Conservation (phyloP, 441 rosid genomes). For the Viola pubescens region DNA sequence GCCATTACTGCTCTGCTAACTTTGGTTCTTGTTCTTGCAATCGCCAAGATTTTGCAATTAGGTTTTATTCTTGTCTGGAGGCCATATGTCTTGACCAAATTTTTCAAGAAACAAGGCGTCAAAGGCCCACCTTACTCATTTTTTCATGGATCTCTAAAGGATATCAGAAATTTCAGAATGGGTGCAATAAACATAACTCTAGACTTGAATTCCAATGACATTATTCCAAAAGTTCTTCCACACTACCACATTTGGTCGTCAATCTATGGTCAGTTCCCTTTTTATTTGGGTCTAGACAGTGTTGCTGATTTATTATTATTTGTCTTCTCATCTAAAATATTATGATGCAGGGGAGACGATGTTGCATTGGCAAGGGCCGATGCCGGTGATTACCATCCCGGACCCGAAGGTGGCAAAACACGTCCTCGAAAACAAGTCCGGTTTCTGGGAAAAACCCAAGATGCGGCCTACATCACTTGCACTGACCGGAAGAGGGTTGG, state of each 20-base stretch:
- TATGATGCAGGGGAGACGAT: no score
- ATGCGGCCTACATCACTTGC: no score
- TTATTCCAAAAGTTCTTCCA: constrained; percentile 17
- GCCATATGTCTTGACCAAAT: constrained; percentile 19
- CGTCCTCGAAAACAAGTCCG: constrained; percentile 16
- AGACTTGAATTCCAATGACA: constrained; percentile 21
- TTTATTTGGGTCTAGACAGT: no score
- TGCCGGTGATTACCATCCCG: no score
- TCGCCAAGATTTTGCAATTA: constrained; percentile 2
- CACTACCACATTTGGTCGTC: constrained; percentile 22
- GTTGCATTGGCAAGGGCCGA: no score
- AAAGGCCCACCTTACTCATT: constrained; percentile 22
- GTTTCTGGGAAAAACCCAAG: constrained; percentile 6
- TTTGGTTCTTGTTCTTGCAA: no score
- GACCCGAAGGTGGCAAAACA: no score
- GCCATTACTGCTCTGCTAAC: no score
- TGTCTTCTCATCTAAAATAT: no score
- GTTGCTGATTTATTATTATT: no score
- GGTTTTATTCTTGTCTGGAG: constrained; percentile 16
- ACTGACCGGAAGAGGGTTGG: background rate
- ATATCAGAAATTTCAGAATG: background rate
- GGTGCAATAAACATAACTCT: constrained; percentile 10
- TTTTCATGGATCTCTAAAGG: constrained; percentile 13
- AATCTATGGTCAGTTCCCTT: constrained; percentile 17
- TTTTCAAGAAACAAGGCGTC: constrained; percentile 25